Evolutionary conservation across 2,329 filamentous ascomycete genomes (phyloP).

Genomic region (Cytospora chrysosperma): DNA sequence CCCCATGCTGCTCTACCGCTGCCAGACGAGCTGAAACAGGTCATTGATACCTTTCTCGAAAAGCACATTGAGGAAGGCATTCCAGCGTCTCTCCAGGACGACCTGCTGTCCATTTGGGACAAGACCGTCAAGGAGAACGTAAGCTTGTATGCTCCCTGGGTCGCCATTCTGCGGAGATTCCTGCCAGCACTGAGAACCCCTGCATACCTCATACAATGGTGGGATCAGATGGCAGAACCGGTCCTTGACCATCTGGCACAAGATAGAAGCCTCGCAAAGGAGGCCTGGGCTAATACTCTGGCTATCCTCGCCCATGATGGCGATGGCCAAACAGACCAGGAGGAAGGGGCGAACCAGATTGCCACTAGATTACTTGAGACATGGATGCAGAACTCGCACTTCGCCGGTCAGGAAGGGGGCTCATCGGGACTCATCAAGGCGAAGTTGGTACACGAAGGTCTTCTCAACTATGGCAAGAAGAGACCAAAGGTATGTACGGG

Average conservation of each 20-base stretch:
- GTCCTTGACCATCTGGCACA: slow-evolving; percentile 54
- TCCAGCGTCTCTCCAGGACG: slow-evolving; percentile 71
- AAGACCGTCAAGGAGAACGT: slow-evolving; percentile 59
- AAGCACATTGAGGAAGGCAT: slow-evolving; percentile 68
- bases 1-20: slow-evolving; percentile 58
- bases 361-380: slow-evolving; percentile 55
- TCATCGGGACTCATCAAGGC: slow-evolving; percentile 46
- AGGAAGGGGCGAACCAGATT: slow-evolving; percentile 46
- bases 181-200: slow-evolving; percentile 63
- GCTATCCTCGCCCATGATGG: slow-evolving; percentile 64
- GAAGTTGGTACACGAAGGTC: slow-evolving; percentile 48
- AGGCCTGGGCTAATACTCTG: slow-evolving; percentile 64
- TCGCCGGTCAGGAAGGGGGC: slow-evolving; percentile 38
- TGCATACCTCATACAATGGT: slow-evolving; percentile 68
- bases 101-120: slow-evolving; percentile 66
- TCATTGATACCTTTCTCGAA: slow-evolving; percentile 66
- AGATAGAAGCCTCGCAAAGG: slow-evolving; percentile 62
- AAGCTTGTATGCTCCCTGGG: slow-evolving; percentile 63
- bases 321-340: slow-evolving; percentile 47
- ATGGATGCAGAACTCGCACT: slow-evolving; percentile 53
- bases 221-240: slow-evolving; percentile 60
- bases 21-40: slow-evolving; percentile 60
- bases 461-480: slow-evolving; percentile 64
- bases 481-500: slow-evolving; percentile 54
- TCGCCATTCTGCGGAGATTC: slow-evolving; percentile 64